Evolutionary conservation across 345 rosid genomes (phyloP).

Genomic region (Turritis glabra): DNA sequence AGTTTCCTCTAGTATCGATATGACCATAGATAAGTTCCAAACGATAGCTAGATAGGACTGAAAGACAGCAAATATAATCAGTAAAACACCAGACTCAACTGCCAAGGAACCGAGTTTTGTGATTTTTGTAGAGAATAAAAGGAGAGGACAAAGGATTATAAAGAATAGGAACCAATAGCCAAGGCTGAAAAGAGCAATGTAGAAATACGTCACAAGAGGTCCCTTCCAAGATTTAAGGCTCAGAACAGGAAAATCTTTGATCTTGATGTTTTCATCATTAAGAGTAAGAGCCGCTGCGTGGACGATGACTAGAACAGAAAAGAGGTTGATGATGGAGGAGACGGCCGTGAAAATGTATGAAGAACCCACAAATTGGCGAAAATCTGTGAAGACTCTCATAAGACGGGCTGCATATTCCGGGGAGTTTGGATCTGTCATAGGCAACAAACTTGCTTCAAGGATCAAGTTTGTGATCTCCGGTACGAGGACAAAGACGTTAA

Average conservation of each 20-base stretch:
- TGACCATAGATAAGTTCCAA: constrained; percentile 53
- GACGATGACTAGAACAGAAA: constrained; percentile 38
- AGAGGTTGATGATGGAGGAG: constrained; percentile 23
- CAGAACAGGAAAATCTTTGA: constrained; percentile 33
- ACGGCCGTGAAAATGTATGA: constrained; percentile 28
- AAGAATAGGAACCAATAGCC: constrained; percentile 41
- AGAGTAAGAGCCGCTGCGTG: constrained; percentile 40
- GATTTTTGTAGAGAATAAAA: too few relatives aligned
- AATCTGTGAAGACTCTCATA: constrained; percentile 24
- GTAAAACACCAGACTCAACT: neutral
- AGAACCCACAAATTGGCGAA: constrained; percentile 19
- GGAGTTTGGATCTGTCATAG: constrained; percentile 33
- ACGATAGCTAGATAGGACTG: constrained; percentile 41
- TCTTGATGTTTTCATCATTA: constrained; percentile 27
- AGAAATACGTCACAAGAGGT: constrained; percentile 49
- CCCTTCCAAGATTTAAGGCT: constrained; percentile 41
- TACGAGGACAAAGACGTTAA: constrained; percentile 37
- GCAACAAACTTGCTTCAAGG: constrained; percentile 22
- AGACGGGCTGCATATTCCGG: constrained; percentile 36
- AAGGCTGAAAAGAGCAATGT: constrained; percentile 34
- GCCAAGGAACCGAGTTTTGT: neutral
- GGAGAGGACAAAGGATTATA: constrained; percentile 18
- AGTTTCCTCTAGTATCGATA: constrained; percentile 56
- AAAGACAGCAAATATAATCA: constrained; percentile 24
- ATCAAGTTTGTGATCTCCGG: constrained; percentile 33